Conservation (phyloP, 2,329 filamentous ascomycete genomes). For the Decorospora gaudefroyi region DNA sequence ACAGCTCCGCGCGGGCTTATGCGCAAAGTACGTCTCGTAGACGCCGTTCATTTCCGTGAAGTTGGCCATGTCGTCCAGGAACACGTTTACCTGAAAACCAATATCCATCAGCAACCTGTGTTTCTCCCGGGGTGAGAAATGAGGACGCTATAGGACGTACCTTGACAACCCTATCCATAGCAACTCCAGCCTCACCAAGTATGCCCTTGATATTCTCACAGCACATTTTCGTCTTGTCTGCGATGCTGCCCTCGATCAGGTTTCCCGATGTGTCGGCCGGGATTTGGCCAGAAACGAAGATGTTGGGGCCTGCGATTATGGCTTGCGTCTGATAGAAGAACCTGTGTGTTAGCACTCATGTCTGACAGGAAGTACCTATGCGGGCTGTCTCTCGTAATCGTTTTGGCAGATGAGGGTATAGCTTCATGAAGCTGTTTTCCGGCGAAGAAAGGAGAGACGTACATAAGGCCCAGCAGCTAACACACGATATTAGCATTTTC, state of each 20-base stretch:
- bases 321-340: conserved; percentile 56
- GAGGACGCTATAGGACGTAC: too few species aligned
- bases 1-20: conserved; percentile 86
- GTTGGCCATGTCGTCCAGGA: conserved; percentile 87
- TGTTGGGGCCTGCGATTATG: conserved; percentile 68
- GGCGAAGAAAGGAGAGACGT: conserved; percentile 30
- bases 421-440: neutral
- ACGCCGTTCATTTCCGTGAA: conserved; percentile 86
- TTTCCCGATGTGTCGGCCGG: conserved; percentile 67
- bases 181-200: conserved; percentile 78
- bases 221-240: conserved; percentile 70
- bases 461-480: conserved; percentile 52
- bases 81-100: conserved; percentile 65
- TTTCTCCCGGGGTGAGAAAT: too few species aligned
- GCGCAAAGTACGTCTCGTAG: conserved; percentile 79
- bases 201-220: conserved; percentile 84
- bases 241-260: conserved; percentile 66
- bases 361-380: too few species aligned
- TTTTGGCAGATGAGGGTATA: too few species aligned
- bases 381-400: too few species aligned
- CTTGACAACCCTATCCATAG: conserved; percentile 82
- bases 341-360: neutral
- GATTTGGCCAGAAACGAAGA: conserved; percentile 78
- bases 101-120: too few species aligned
- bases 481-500: conserved; percentile 3